Evolutionary conservation across 2,329 filamentous ascomycete genomes (phyloP), one percentile per base, ranked within the genome.

Genomic region (Ceratocystis diversiconidia): DNA sequence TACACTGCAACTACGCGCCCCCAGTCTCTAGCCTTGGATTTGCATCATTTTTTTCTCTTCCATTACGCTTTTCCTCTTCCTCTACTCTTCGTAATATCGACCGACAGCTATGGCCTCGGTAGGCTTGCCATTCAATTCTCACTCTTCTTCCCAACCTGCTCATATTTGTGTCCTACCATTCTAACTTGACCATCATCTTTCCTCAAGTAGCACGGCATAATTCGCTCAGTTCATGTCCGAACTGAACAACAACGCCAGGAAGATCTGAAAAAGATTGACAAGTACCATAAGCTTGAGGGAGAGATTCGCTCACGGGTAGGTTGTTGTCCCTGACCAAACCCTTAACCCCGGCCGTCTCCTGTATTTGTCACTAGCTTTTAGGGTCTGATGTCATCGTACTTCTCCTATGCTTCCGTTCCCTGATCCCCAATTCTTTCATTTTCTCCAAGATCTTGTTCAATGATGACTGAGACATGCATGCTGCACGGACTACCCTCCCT

Each of bases 241-340:
- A 88, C 87, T 70, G 85, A 88, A 71, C 84, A 89, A 73, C 84
- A 88, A 72, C 82, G 83, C 66, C 80, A 84, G 70, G 83, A 85
- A 74, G 90, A 95, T 74, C 79, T 85, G 65, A 82, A 84, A 70
- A 88, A 88, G 74, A 95, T 96, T 71, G 77, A 80, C 66, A 82
- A 85, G 69, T 96, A 96, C 75, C 85, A 84, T 70, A 76, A 81
- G 10, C 78, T 96, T 55, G 89, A 92, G 69, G 78, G 82, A 64
- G 76, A 84, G 64, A 83, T 95, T 46, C 83, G 84, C 65, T 72
- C 78, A n/a, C 85, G 86, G 77, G 87, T 89, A 36, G 71, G 64
- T 48, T 41, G 8, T 12, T 59, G 43, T 22, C 25, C 30, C 30
- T 52, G n/a, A 17, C 30, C 22, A 5, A 32, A 36, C 55, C 25